A percentile compares a stretch with the other conserved stretches of the same genome.
These are phyloP conservation scores for Hortiboletus flavorubellus DNA, from an alignment of 768 basidiomycete species.

Conservation along the genomic window DNA sequence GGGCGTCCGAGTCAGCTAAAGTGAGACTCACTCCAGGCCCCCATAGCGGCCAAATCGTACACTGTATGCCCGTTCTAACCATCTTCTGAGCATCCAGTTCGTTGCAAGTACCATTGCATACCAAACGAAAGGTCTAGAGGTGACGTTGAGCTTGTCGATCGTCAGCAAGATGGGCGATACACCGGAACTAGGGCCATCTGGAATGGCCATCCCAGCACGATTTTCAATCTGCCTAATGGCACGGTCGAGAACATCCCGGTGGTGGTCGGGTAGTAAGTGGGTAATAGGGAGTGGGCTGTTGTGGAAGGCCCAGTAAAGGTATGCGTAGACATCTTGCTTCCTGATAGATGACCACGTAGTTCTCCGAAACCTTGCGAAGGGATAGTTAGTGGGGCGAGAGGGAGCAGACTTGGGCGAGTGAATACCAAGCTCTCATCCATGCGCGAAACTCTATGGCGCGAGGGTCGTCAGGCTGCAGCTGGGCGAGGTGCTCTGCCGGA, in stretches of 20 bases:
- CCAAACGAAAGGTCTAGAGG: slow-evolving; percentile 64
- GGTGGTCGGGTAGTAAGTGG: slow-evolving; percentile 44
- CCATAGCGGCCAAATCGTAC: slow-evolving; percentile 48
- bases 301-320: slow-evolving; percentile 85
- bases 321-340: slow-evolving; percentile 58
- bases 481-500: slow-evolving; percentile 55
- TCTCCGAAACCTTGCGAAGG: slow-evolving; percentile 57
- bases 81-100: slow-evolving; percentile 47
- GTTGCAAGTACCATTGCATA: slow-evolving; percentile 50
- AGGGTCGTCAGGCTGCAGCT: slow-evolving; percentile 60
- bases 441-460: slow-evolving; percentile 73
- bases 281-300: slow-evolving; percentile 57
- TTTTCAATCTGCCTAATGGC: slow-evolving; percentile 64
- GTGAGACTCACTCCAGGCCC: slow-evolving; percentile 61
- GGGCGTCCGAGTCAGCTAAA: not conserved
- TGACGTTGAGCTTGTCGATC: slow-evolving; percentile 70
- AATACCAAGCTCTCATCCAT: slow-evolving; percentile 54
- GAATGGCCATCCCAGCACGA: slow-evolving; percentile 63
- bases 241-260: slow-evolving; percentile 52
- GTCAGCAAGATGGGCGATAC: slow-evolving; percentile 64
- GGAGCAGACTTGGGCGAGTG: not conserved
- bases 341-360: slow-evolving; percentile 72
- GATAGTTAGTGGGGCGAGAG: not conserved
- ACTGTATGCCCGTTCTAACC: slow-evolving; percentile 41
- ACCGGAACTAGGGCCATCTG: slow-evolving; percentile 53